phyloP scores from a whole-genome alignment of 768 basidiomycete genomes.

The Mycena galopus region DNA sequence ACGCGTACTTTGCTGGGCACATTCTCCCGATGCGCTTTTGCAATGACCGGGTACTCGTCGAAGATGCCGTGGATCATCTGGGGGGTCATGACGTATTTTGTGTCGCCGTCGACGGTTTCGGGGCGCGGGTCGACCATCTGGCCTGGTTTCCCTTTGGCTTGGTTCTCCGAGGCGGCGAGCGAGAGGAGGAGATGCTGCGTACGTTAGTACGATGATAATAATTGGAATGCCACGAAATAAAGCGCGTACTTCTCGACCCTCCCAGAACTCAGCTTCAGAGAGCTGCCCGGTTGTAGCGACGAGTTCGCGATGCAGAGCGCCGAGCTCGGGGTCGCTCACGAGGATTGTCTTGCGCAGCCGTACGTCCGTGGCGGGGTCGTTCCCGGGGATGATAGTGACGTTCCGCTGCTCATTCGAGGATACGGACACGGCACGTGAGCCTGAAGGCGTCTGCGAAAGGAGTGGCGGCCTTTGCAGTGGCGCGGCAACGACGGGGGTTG shows the following conservation, averaged over 20 bases:
- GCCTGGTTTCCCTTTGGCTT: constrained; percentile 85
- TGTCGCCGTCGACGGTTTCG: constrained; percentile 87
- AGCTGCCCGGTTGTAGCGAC: constrained; percentile 84
- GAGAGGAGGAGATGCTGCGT: constrained; percentile 80
- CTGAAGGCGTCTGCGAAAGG: constrained; percentile 55
- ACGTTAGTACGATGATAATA: constrained; percentile 34
- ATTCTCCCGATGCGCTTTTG: constrained; percentile 92
- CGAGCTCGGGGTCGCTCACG: constrained; percentile 81
- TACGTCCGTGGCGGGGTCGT: constrained; percentile 76
- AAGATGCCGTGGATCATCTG: constrained; percentile 97
- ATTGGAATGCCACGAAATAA: constrained; percentile 22
- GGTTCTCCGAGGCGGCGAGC: constrained; percentile 79
- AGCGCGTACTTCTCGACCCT: constrained; percentile 84
- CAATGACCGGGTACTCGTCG: constrained; percentile 96
- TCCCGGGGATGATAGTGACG: constrained; percentile 60
- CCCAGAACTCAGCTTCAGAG: constrained; percentile 97
- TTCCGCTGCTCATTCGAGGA: constrained; percentile 50
- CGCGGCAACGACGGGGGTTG: constrained; percentile 43
- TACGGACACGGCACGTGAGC: constrained; percentile 74
- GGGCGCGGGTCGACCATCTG: constrained; percentile 91
- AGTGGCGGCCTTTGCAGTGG: constrained; percentile 50
- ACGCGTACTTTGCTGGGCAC: constrained; percentile 84
- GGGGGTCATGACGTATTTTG: constrained; percentile 91
- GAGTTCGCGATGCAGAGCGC: constrained; percentile 86
- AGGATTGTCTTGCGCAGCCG: constrained; percentile 85